phyloP scores from a whole-genome alignment of 1,284 basidiomycete genomes.

The Exobasidium rhododendri region DNA sequence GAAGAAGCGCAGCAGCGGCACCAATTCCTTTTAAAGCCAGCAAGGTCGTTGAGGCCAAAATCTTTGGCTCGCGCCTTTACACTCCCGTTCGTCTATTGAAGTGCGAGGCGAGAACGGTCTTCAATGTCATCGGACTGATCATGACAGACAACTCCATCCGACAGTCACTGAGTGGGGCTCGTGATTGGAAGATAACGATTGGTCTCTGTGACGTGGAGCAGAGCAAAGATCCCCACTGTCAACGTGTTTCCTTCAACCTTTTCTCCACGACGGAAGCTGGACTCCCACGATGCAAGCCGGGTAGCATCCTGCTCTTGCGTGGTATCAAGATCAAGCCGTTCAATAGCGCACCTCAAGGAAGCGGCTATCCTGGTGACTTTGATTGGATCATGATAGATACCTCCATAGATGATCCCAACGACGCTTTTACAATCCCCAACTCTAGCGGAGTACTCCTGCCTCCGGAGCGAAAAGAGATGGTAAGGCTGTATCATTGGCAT shows the following conservation, averaged over 20 bases:
- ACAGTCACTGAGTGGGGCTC: neutral
- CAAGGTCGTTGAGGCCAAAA: neutral
- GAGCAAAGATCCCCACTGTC: neutral
- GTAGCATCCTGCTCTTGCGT: neutral
- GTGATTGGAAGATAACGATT: neutral
- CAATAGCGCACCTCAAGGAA: conserved; percentile 1
- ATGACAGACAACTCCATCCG: neutral
- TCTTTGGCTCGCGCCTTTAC: neutral
- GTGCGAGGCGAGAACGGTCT: neutral
- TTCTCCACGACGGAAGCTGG: neutral
- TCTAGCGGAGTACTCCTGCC: neutral
- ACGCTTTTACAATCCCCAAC: neutral
- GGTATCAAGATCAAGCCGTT: neutral
- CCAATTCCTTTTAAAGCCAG: neutral
- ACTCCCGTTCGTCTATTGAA: neutral
- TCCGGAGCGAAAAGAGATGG: neutral
- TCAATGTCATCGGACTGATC: neutral
- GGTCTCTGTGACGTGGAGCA: conserved; percentile 1
- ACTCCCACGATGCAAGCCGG: neutral
- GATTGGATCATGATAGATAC: neutral
- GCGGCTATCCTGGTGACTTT: neutral
- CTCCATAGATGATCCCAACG: neutral
- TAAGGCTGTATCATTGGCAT: neutral
- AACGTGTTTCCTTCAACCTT: conserved; percentile 8
- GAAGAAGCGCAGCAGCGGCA: neutral